Evolutionary conservation across 1,284 basidiomycete genomes (phyloP).

Genomic region (Inonotus obliquus): DNA sequence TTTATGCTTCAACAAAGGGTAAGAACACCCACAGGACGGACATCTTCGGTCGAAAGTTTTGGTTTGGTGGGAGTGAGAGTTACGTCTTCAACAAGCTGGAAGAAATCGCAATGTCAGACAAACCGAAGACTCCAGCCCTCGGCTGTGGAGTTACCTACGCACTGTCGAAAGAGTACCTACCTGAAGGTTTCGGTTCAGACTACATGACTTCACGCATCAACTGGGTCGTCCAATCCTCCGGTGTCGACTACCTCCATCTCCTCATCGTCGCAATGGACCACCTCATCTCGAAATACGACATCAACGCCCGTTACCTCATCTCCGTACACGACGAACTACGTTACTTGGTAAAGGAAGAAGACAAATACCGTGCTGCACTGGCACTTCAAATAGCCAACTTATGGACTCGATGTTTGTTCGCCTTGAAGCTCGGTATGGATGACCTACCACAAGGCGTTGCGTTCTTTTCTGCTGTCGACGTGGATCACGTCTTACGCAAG

Average conservation of each 20-base stretch:
- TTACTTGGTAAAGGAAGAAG: constrained; percentile 87
- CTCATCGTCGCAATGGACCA: constrained; percentile 95
- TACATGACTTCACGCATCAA: constrained; percentile 98
- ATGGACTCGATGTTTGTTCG: constrained; percentile 93
- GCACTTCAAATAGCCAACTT: constrained; percentile 95
- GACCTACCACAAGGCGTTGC: constrained; percentile 92
- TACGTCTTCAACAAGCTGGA: constrained; percentile 99
- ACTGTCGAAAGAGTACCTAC: constrained; percentile 84
- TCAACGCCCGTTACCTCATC: constrained; percentile 90
- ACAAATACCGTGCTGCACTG: constrained; percentile 85
- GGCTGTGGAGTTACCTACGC: constrained; percentile 94
- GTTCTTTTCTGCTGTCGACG: constrained; percentile 96
- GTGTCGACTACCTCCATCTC: constrained; percentile 97
- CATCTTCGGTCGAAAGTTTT: constrained; percentile 79
- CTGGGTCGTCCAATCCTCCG: constrained; percentile 99
- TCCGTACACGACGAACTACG: constrained; percentile 98
- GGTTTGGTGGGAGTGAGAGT: constrained; percentile 96
- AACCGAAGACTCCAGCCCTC: constrained; percentile 88
- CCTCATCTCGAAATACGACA: constrained; percentile 77
- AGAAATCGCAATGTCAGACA: constrained; percentile 85
- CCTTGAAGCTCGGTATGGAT: constrained; percentile 91
- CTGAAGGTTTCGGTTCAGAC: constrained; percentile 72
- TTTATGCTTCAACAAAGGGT: constrained; percentile 95
- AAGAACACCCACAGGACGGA: constrained; percentile 71
- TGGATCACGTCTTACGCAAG: constrained; percentile 90